phyloP scores from a whole-genome alignment of 805 yeast species.

The Candida tibetensis region DNA sequence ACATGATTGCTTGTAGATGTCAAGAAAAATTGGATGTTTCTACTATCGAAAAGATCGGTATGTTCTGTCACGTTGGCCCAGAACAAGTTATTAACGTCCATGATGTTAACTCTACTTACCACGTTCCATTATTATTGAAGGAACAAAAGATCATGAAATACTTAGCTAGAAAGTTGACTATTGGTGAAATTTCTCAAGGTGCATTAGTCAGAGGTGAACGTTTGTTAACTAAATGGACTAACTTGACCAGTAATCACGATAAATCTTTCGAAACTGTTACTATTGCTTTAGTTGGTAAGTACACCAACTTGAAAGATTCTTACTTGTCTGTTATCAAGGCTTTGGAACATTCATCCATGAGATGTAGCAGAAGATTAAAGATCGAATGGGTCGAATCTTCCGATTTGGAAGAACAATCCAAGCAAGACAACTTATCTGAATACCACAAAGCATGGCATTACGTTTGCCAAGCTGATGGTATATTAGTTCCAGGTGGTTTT shows the following conservation, averaged over 20 bases:
- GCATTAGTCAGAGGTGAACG: constrained; percentile 63
- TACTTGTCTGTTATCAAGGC: constrained; percentile 93
- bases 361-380: constrained; percentile 76
- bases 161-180: constrained; percentile 63
- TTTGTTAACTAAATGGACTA: constrained; percentile 75
- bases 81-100: constrained; percentile 96
- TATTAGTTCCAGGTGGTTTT: constrained; percentile 97
- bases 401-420: constrained; percentile 76
- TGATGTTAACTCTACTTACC: constrained; percentile 95
- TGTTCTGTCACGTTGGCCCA: constrained; percentile 99
- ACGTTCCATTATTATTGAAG: constrained; percentile 86
- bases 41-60: constrained; percentile 93
- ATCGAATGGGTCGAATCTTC: constrained; percentile 96
- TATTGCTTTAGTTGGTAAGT: constrained; percentile 96
- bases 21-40: constrained; percentile 73
- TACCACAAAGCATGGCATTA: constrained; percentile 96
- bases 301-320: constrained; percentile 92
- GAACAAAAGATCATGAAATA: constrained; percentile 82
- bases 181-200: constrained; percentile 49
- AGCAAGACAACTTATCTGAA: constrained; percentile 60
- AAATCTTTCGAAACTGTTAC: constrained; percentile 81
- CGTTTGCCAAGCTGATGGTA: constrained; percentile 92
- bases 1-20: constrained; percentile 98
- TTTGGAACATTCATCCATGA: constrained; percentile 92
- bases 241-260: constrained; percentile 76